Evolutionary conservation across 768 basidiomycete species (phyloP), one percentile per base, ranked within the genome.

Genomic region (Erythrobasidium yunnanense): DNA sequence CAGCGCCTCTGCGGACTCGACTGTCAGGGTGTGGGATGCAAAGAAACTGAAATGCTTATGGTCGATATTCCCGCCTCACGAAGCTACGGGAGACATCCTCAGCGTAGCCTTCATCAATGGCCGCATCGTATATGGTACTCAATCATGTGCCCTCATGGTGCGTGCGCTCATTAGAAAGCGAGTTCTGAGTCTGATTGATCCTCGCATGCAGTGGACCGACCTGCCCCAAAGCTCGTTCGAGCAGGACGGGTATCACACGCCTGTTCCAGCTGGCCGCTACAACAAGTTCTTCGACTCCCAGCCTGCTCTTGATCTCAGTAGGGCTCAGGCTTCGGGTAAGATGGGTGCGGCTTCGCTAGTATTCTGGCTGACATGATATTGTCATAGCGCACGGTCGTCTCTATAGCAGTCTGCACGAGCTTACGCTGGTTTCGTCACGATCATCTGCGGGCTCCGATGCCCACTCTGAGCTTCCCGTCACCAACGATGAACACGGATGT

Each of bases 31-130:
- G 6, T 78, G 77, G 77, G 73, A 74, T 49, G 75, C 75, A 0
- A 69, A 65, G 0, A 75, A 73, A 0, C 70, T 79, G 15, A 69
- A 74, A 47, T 73, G 73, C 0, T 68, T 78, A 17, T 76, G 76
- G 51, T 72, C 75, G 45, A 76, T 79, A 32, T 74, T 73, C 27
- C 76, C 78, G 0, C 76, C 76, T 25, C 75, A 77, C 58, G 75
- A 77, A 53, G 77, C 76, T 27, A 71, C 76, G 20, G 78, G 78
- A 54, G 77, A 78, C 63, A 75, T 78, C 65, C 76, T 78, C 66
- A 76, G 74, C 15, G 73, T 79, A 5, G 77, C 77, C 0, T 78
- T 53, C 33, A 11, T 33, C 27, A 32, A 62, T 18, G 29, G 35
- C 11, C 29, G 50, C 18, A 27, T 52, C 23, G 67, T 54, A 1